phyloP scores from a whole-genome alignment of 768 basidiomycete species.

The Termitomyces sp. region DNA sequence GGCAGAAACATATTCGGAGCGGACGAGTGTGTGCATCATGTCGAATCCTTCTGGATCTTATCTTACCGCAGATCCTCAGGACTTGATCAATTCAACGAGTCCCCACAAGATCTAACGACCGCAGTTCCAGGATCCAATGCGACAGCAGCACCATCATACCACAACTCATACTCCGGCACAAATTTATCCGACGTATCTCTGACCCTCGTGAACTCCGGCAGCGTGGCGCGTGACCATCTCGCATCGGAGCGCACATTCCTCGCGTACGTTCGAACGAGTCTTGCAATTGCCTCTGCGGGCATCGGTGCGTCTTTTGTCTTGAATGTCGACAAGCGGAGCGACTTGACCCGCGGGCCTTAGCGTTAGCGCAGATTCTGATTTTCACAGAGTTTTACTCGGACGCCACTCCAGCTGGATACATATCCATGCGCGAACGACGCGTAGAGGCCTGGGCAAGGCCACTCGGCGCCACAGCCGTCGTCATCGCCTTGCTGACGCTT shows the following conservation, averaged over 20 bases:
- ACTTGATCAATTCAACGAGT: background rate
- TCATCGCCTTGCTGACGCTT: constrained; percentile 29
- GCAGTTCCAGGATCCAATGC: background rate
- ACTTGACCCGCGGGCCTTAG: constrained; percentile 10
- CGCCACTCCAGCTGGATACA: background rate
- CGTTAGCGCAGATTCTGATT: constrained; percentile 42
- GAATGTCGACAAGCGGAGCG: background rate
- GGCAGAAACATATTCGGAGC: background rate
- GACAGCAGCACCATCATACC: background rate
- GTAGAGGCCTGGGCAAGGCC: constrained; percentile 27
- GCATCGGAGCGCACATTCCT: constrained; percentile 46
- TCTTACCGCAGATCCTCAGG: background rate
- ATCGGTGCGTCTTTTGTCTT: constrained; percentile 21
- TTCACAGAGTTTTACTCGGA: constrained; percentile 21
- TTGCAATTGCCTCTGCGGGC: constrained; percentile 38
- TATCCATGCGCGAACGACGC: background rate
- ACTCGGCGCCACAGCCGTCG: constrained; percentile 34
- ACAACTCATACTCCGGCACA: too few relatives aligned
- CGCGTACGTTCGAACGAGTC: constrained; percentile 45
- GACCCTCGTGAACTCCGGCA: constrained; percentile 38
- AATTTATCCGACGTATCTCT: constrained; percentile 2
- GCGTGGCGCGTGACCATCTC: constrained; percentile 47
- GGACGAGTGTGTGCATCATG: background rate
- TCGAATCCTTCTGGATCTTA: background rate
- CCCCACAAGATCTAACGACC: background rate